phyloP scores from a whole-genome alignment of 2,329 filamentous ascomycete species.

The Metarhizium robertsii region DNA sequence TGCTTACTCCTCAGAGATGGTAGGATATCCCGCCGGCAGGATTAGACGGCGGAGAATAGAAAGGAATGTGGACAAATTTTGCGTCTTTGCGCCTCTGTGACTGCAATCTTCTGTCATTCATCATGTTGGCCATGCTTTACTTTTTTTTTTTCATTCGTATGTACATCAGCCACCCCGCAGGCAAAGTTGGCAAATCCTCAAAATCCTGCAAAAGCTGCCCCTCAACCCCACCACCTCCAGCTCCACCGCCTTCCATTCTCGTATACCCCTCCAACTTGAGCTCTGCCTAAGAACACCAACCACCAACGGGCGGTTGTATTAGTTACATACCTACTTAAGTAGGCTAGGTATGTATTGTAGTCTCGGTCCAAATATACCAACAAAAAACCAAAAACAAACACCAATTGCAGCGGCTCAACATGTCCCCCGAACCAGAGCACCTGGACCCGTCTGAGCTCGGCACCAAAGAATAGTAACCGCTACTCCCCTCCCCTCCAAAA shows the following conservation, averaged over 20 bases:
- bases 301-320: no score
- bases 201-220: neutral
- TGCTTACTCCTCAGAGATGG: constrained; percentile 4
- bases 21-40: neutral
- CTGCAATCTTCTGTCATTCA: no score
- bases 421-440: constrained; percentile 26
- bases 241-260: neutral
- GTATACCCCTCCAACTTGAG: neutral
- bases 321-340: no score
- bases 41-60: neutral
- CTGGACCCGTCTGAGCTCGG: constrained; percentile 73
- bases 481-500: neutral
- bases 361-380: neutral
- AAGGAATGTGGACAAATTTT: neutral
- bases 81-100: neutral
- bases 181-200: neutral
- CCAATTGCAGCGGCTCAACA: neutral
- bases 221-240: neutral
- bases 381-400: neutral
- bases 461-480: constrained; percentile 69
- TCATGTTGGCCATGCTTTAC: no score
- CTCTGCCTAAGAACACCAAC: no score
- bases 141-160: no score
- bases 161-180: neutral
- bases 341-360: no score